Evolutionary conservation across 176 grass and related monocot genomes (phyloP), one percentile per base, ranked within the genome.

Genomic region (Tillandsia leiboldiana): DNA sequence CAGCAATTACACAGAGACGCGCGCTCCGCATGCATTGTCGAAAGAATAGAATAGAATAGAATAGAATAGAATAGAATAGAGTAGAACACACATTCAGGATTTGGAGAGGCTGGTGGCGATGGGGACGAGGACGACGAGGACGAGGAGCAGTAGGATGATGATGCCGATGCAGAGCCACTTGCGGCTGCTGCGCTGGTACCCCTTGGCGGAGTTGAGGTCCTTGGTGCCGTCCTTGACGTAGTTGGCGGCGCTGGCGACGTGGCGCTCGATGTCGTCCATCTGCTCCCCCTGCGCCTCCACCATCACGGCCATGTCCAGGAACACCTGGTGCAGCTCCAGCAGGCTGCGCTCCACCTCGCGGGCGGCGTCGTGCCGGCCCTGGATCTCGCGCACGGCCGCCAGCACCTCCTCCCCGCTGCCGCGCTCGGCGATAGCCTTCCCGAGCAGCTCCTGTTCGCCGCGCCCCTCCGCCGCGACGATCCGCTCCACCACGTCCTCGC

Each of bases 251-350:
- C 80, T 92, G 51, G 47, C 51, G 53, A 93, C 87, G 24, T 99
- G 90, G 65, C 53, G 69, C 82, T 86, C 87, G 70, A 99, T 99
- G 82, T 88, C 70, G 62, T 99, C 77, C 51, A 96, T 51, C 53
- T 84, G 77, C 64, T 96, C 87, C 51, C 91, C 91, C 80, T 96
- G 91, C 51, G 76, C 72, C 76, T 96, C 82, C 70, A 96, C 87
- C 79, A 90, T 72, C 72, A 96, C 84, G 52, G 91, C 87, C 91
- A 96, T 96, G 87, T 96, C 87, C 63, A 96, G 49, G 56, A 96
- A 96, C 75, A 96, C 87, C 87, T 90, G 87, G 76, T 96, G 91
- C 67, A 96, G 87, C 84, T 96, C 91, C 23, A 96, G 82, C 79
- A 96, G 79, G 79, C 79, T 96, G 68, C 70, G 72, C 73, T 96